Evolutionary conservation across 495 filamentous ascomycete species (phyloP).

Genomic region (Penicillium nucicola): DNA sequence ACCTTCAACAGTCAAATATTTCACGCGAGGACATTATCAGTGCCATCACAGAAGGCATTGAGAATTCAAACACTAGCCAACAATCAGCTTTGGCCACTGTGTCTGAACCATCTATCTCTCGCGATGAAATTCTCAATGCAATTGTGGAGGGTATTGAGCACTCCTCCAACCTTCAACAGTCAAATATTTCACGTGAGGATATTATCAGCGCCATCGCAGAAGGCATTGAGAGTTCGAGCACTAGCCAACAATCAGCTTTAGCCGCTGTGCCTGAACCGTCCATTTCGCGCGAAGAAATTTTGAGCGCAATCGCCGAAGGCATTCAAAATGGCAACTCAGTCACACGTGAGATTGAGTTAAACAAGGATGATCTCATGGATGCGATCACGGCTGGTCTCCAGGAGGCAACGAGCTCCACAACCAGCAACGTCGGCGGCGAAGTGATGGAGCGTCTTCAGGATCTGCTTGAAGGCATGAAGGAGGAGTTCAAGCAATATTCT

Average conservation of each 20-base stretch:
- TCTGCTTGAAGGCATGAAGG: slow-evolving; percentile 69
- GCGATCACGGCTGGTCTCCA: slow-evolving; percentile 59
- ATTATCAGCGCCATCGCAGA: slow-evolving; percentile 35
- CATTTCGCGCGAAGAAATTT: slow-evolving; percentile 51
- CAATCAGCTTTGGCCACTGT: too few species aligned
- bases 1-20: too few species aligned
- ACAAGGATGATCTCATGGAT: slow-evolving; percentile 62
- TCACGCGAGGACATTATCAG: too few species aligned
- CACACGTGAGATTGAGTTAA: slow-evolving; percentile 57
- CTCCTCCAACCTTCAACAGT: slow-evolving; percentile 5
- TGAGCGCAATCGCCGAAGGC: slow-evolving; percentile 57
- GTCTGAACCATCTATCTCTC: too few species aligned
- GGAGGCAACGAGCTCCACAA: slow-evolving; percentile 47
- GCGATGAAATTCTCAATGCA: slow-evolving; percentile 43
- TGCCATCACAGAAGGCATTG: too few species aligned
- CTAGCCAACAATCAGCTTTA: slow-evolving; percentile 15
- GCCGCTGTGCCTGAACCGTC: slow-evolving; percentile 20
- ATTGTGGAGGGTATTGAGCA: slow-evolving; percentile 38
- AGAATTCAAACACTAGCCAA: too few species aligned
- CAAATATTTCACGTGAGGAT: slow-evolving; percentile 36
- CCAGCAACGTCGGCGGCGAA: slow-evolving; percentile 55
- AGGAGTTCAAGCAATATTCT: slow-evolving; percentile 71
- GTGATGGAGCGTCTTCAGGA: slow-evolving; percentile 72
- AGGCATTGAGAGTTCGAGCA: slow-evolving; percentile 12
- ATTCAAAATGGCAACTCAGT: slow-evolving; percentile 47